A percentile compares a stretch with the other conserved stretches of the same genome.
These are phyloP conservation scores for Lobosporangium transversale DNA, from an alignment of 192 early-diverging fungal species.

Conservation along the genomic window DNA sequence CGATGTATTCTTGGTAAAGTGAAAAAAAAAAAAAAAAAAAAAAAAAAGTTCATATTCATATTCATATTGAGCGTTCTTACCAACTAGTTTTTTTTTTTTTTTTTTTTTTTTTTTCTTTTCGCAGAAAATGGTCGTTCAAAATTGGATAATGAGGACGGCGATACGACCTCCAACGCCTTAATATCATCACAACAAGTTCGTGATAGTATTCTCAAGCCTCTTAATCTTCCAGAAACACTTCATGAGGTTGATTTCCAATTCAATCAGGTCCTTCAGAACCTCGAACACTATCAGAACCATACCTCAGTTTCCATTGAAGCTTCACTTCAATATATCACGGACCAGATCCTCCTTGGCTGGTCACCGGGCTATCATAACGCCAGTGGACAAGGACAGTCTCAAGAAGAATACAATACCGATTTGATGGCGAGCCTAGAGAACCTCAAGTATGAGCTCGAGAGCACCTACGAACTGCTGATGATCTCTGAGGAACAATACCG, in stretches of 20 bases:
- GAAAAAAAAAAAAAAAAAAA: background rate
- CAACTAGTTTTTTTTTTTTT: background rate
- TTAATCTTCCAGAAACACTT: conserved; percentile 53
- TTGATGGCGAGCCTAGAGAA: conserved; percentile 43
- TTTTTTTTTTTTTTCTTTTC: conserved; percentile 3
- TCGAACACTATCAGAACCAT: conserved; percentile 61
- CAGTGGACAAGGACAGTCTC: conserved; percentile 36
- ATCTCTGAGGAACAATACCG: conserved; percentile 53
- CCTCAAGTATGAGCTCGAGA: conserved; percentile 55
- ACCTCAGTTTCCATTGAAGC: conserved; percentile 59
- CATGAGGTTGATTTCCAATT: conserved; percentile 58
- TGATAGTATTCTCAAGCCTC: conserved; percentile 44
- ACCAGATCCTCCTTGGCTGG: conserved; percentile 52
- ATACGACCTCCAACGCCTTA: no score
- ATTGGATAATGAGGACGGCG: no score
- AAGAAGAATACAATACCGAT: conserved; percentile 44
- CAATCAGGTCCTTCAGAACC: conserved; percentile 57
- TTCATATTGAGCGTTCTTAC: background rate
- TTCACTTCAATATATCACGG: conserved; percentile 56
- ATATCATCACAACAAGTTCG: background rate
- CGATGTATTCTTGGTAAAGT: conserved; percentile 46
- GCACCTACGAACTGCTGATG: conserved; percentile 61
- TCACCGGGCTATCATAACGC: conserved; percentile 25
- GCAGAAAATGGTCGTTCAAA: background rate
- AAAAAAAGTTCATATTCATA: background rate